Percentiles rank a stretch among this genome's conserved stretches.
Conservation (phyloP, 148 eudicot species). For the Beta vulgaris region DNA sequence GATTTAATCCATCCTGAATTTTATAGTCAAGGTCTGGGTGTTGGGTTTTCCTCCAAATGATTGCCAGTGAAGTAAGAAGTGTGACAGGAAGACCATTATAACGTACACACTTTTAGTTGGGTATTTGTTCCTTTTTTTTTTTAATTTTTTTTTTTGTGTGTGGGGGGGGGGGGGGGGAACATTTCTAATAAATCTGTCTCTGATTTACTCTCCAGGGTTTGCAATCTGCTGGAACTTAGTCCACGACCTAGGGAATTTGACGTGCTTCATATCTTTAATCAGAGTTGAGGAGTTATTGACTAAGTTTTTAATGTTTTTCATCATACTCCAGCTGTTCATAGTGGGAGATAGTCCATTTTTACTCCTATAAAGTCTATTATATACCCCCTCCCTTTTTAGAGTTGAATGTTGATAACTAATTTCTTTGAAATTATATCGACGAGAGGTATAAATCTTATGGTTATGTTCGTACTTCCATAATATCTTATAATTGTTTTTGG, state of each 20-base stretch:
- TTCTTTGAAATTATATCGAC: neutral
- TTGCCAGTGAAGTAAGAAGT: neutral
- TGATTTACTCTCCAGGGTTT: neutral
- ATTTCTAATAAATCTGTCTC: neutral
- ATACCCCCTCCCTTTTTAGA: neutral
- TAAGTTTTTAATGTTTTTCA: neutral
- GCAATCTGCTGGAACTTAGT: neutral
- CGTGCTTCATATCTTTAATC: neutral
- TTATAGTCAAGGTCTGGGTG: neutral
- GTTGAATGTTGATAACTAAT: neutral
- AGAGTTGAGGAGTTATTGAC: neutral
- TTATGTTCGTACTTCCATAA: neutral
- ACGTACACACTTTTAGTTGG: too few species aligned
- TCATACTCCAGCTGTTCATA: neutral
- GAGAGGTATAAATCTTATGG: neutral
- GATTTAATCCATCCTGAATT: neutral
- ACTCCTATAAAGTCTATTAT: neutral
- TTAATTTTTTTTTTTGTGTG: neutral
- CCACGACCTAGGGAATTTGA: neutral
- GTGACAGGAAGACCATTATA: neutral
- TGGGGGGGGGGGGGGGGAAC: neutral
- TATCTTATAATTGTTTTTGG: neutral
- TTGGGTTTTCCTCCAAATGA: neutral
- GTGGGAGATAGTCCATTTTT: neutral
- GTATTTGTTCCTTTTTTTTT: too few species aligned